Conservation (phyloP, 2,329 filamentous ascomycete genomes). For the Colletotrichum sp. region DNA sequence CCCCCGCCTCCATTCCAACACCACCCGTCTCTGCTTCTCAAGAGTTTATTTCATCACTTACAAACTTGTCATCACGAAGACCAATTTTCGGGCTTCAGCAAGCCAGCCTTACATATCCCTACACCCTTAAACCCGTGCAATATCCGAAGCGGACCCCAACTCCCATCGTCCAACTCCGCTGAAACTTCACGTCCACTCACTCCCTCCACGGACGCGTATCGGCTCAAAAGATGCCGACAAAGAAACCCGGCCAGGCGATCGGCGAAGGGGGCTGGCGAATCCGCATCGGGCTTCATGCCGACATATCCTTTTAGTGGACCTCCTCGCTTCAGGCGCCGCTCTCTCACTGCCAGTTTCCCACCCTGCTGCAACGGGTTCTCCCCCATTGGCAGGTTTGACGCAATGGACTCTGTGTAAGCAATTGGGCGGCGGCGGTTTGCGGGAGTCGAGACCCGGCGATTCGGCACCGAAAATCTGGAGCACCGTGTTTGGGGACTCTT, state of each 20-base stretch:
- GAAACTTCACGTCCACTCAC: background rate
- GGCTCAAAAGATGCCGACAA: conserved; percentile 22
- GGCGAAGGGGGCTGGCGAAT: background rate
- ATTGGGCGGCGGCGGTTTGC: background rate
- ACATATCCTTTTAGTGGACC: conserved; percentile 10
- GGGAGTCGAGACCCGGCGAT: background rate
- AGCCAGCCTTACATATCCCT: background rate
- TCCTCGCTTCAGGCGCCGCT: background rate
- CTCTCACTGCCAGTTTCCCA: background rate
- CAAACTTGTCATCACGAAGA: background rate
- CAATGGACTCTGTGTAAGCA: background rate
- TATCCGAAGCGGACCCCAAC: background rate
- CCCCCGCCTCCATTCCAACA: background rate
- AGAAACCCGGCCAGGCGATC: background rate
- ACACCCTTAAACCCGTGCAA: background rate
- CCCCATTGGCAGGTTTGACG: background rate
- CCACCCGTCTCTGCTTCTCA: background rate
- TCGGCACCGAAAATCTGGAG: conserved; percentile 5
- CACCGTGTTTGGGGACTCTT: background rate
- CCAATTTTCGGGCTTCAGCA: background rate
- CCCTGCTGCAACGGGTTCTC: background rate
- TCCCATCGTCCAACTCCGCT: too few species aligned
- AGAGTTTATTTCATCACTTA: background rate
- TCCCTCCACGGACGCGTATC: background rate
- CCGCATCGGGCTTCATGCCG: background rate